Evolutionary conservation across 306 rosid species (phyloP).

Genomic region (Macrotyloma uniflorum): DNA sequence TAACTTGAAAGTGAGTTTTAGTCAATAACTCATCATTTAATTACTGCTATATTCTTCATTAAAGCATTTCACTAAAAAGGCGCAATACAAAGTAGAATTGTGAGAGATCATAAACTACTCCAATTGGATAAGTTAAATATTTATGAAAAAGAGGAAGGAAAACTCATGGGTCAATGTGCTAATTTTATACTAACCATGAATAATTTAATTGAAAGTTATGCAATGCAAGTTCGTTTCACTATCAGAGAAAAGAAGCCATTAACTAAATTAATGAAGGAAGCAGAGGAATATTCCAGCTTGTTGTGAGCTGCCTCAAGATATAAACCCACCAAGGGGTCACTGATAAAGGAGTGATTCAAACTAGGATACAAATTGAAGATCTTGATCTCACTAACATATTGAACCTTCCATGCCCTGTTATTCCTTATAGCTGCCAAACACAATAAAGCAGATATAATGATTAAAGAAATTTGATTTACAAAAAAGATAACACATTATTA

Average conservation of each 20-base stretch:
- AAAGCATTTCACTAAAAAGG: not conserved
- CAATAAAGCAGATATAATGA: constrained; percentile 48
- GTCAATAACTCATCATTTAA: too few species aligned
- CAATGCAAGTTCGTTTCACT: not conserved
- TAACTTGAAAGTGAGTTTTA: too few species aligned
- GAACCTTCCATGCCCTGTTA: constrained; percentile 38
- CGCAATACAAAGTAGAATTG: not conserved
- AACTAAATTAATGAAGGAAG: constrained; percentile 23
- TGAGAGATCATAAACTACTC: not conserved
- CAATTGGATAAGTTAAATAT: not conserved
- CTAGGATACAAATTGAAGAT: constrained; percentile 26
- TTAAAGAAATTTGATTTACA: constrained; percentile 31
- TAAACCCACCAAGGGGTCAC: constrained; percentile 34
- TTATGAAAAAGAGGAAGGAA: constrained; percentile 14
- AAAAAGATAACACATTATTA: constrained; percentile 50
- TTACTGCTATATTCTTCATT: not conserved
- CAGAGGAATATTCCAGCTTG: constrained; percentile 53
- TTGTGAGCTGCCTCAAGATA: constrained; percentile 44
- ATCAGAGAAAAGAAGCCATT: constrained; percentile 2
- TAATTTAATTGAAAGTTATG: constrained; percentile 20
- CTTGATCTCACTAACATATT: constrained; percentile 47
- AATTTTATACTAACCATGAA: constrained; percentile 1
- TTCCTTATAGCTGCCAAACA: constrained; percentile 34
- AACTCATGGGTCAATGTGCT: not conserved
- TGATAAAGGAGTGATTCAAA: constrained; percentile 29